phyloP scores from a whole-genome alignment of 352 stramenopile genomes.

The Stephanocyclus meneghinianus region DNA sequence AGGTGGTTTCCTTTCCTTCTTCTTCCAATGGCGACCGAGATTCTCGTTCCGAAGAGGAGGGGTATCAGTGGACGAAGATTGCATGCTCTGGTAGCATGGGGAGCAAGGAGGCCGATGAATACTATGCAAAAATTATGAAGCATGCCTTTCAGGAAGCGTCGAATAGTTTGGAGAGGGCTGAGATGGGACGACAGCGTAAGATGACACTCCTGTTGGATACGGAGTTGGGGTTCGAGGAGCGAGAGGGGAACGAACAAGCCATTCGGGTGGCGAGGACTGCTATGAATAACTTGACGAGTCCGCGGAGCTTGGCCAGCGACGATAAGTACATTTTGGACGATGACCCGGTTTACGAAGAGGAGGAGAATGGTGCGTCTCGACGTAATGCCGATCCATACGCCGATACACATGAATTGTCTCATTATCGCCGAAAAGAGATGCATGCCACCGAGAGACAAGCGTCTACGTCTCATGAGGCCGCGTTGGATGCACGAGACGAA shows the following conservation, averaged over 20 bases:
- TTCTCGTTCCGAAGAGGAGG: not conserved
- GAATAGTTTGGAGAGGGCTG: not conserved
- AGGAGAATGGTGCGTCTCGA: not conserved
- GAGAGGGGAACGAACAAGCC: conserved; percentile 2
- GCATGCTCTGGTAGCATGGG: not conserved
- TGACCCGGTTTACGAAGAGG: not conserved
- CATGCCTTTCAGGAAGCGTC: not conserved
- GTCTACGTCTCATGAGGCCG: not conserved
- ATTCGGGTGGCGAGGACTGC: not conserved
- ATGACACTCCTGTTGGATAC: not conserved
- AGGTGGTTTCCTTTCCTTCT: not conserved
- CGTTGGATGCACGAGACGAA: conserved; percentile 3
- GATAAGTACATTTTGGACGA: conserved; percentile 24
- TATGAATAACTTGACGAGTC: conserved; percentile 7
- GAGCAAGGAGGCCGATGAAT: not conserved
- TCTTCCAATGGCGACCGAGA: too few species aligned
- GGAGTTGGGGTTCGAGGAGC: not conserved
- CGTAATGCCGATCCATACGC: not conserved
- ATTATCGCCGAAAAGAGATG: not conserved
- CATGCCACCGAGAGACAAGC: not conserved
- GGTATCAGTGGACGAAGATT: too few species aligned
- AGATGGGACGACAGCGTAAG: not conserved
- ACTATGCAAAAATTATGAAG: conserved; percentile 1
- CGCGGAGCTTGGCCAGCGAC: conserved; percentile 5
- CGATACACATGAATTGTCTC: not conserved